These are phyloP conservation scores for Raphanus hybrid DNA, from an alignment of 441 rosid genomes.

Conservation along the genomic window DNA sequence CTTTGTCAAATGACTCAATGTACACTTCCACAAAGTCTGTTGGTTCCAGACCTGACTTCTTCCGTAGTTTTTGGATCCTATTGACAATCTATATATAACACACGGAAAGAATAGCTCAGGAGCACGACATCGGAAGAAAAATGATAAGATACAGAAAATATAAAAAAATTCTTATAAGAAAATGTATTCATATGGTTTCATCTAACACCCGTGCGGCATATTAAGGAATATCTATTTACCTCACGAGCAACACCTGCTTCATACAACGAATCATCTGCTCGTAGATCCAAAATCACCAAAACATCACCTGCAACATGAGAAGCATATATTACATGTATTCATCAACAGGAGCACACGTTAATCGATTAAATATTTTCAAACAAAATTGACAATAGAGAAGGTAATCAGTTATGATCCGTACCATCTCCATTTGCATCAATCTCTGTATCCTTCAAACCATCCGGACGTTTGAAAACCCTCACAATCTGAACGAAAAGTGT, in stretches of 20 bases:
- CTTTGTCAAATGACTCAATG: constrained; percentile 75
- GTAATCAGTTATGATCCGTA: constrained; percentile 26
- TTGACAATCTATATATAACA: constrained; percentile 69
- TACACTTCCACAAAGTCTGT: constrained; percentile 93
- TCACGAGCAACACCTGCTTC: constrained; percentile 98
- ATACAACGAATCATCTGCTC: constrained; percentile 83
- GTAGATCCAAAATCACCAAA: constrained; percentile 89
- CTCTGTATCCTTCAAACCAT: constrained; percentile 80
- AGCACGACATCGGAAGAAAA: constrained; percentile 26
- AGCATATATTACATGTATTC: constrained; percentile 12
- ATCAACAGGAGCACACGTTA: neutral
- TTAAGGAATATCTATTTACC: constrained; percentile 50
- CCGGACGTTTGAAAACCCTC: constrained; percentile 87
- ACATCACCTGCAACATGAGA: constrained; percentile 76
- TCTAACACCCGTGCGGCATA: neutral
- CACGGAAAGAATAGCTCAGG: constrained; percentile 32
- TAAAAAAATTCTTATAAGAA: constrained; percentile 10
- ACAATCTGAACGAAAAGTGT: constrained; percentile 60
- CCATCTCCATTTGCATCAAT: constrained; percentile 98
- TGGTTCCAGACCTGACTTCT: constrained; percentile 87
- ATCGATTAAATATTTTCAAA: constrained; percentile 9
- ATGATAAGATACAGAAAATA: neutral
- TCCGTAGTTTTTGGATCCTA: constrained; percentile 90
- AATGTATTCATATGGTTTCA: constrained; percentile 12
- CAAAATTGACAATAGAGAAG: constrained; percentile 4